These are phyloP conservation scores for Termitomyces sp. DNA, from an alignment of 768 basidiomycete species.

Conservation along the genomic window DNA sequence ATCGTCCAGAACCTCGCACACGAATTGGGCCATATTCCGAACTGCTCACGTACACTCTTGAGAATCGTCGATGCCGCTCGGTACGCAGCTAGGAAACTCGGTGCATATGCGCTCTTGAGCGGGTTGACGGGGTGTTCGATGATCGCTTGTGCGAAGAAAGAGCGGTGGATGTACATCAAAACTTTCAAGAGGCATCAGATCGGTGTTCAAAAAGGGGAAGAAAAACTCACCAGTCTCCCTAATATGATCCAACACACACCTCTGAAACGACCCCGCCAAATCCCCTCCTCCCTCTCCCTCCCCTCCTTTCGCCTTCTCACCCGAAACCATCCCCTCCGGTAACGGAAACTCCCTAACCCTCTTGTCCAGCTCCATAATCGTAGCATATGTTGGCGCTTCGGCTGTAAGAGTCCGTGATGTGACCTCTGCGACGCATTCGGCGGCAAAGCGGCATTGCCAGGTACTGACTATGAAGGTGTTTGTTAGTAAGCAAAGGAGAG, in stretches of 20 bases:
- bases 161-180: slow-evolving; percentile 61
- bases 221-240: slow-evolving; percentile 40
- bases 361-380: slow-evolving; percentile 65
- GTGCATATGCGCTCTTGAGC: slow-evolving; percentile 61
- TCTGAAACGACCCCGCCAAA: slow-evolving; percentile 40
- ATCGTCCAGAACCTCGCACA: slow-evolving; percentile 57
- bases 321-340: slow-evolving; percentile 13
- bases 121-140: slow-evolving; percentile 67
- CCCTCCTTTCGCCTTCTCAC: not conserved
- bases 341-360: slow-evolving; percentile 61
- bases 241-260: slow-evolving; percentile 48
- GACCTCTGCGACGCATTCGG: slow-evolving; percentile 65
- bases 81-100: slow-evolving; percentile 64
- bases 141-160: slow-evolving; percentile 72
- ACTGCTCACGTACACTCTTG: slow-evolving; percentile 49
- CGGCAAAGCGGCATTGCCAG: slow-evolving; percentile 66
- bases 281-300: slow-evolving; percentile 18
- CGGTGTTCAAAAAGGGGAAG: not conserved
- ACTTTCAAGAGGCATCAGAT: slow-evolving; percentile 30
- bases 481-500: not conserved
- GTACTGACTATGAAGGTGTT: slow-evolving; percentile 41
- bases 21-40: slow-evolving; percentile 42
- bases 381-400: slow-evolving; percentile 60
- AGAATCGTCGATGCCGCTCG: slow-evolving; percentile 57
- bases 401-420: slow-evolving; percentile 59